Evolutionary conservation across 2,329 filamentous ascomycete genomes (phyloP).

Genomic region (Calycina herbarum): DNA sequence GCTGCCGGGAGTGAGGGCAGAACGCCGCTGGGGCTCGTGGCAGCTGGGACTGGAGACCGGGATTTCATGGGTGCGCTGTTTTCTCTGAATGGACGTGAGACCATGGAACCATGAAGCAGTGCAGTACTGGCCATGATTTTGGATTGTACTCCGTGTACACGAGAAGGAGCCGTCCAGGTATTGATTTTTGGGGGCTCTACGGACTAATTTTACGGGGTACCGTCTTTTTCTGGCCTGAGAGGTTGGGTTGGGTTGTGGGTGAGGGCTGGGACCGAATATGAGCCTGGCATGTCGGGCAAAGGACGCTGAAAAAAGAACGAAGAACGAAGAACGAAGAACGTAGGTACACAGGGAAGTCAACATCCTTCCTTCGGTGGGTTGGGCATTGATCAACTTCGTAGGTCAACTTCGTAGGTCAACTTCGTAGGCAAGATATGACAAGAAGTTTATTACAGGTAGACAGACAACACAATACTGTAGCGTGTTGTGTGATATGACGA

Average conservation of each 20-base stretch:
- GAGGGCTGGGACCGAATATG: not conserved
- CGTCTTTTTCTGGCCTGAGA: not conserved
- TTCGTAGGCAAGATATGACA: not conserved
- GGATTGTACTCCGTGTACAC: conserved; percentile 2
- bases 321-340: not conserved
- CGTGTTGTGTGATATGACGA: not conserved
- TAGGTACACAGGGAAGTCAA: not conserved
- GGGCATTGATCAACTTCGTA: not conserved
- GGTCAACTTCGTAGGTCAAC: no score
- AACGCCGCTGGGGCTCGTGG: not conserved
- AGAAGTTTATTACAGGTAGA: not conserved
- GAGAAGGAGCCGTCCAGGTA: not conserved
- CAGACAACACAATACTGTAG: not conserved
- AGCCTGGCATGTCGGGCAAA: not conserved
- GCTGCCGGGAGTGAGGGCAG: not conserved
- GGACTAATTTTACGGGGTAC: not conserved
- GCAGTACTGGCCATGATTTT: not conserved
- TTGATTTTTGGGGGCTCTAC: not conserved
- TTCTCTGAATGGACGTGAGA: conserved; percentile 1
- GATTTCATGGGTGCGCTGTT: not conserved
- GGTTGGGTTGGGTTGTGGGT: not conserved
- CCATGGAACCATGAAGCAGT: not conserved
- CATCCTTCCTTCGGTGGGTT: not conserved
- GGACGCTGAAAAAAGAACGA: not conserved
- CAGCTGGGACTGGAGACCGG: not conserved